Evolutionary conservation across 257 asterid species (phyloP).

Genomic region (Solanum sejunctum): DNA sequence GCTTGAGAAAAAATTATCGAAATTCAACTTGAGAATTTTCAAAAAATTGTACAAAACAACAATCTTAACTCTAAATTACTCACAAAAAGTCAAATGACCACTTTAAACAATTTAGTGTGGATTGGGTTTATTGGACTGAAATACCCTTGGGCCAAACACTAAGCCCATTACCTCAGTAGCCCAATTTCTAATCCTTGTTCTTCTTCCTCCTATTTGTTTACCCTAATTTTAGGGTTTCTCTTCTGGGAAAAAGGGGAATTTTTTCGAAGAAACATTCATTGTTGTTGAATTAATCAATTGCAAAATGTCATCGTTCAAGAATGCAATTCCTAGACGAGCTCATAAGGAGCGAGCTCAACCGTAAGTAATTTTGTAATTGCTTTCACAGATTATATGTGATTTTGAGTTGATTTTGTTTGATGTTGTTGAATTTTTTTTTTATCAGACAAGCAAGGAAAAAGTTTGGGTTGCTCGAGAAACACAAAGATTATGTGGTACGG

Average conservation of each 20-base stretch:
- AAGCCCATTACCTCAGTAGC: background rate
- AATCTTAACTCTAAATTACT: too few relatives aligned
- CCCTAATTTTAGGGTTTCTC: background rate
- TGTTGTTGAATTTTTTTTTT: background rate
- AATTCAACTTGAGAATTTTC: too few relatives aligned
- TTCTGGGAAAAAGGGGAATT: background rate
- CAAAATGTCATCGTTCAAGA: slow-evolving; percentile 70
- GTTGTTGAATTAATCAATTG: background rate
- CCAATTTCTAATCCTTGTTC: background rate
- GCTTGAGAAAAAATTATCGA: too few relatives aligned
- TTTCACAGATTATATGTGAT: background rate
- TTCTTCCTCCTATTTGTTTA: background rate
- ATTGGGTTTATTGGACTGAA: too few relatives aligned
- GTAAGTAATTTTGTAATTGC: slow-evolving; percentile 30
- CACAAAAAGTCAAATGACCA: too few relatives aligned
- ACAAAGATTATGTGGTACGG: slow-evolving; percentile 78
- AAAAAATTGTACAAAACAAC: too few relatives aligned
- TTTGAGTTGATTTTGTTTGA: background rate
- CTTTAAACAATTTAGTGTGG: too few relatives aligned
- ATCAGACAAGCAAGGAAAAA: slow-evolving; percentile 47
- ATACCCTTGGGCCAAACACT: background rate
- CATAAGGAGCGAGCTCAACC: slow-evolving; percentile 92
- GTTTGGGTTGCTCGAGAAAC: slow-evolving; percentile 81
- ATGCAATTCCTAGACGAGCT: slow-evolving; percentile 64
- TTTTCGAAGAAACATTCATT: background rate